phyloP scores from a whole-genome alignment of 371 early-diverging fungal species.

The Mucor sp. region DNA sequence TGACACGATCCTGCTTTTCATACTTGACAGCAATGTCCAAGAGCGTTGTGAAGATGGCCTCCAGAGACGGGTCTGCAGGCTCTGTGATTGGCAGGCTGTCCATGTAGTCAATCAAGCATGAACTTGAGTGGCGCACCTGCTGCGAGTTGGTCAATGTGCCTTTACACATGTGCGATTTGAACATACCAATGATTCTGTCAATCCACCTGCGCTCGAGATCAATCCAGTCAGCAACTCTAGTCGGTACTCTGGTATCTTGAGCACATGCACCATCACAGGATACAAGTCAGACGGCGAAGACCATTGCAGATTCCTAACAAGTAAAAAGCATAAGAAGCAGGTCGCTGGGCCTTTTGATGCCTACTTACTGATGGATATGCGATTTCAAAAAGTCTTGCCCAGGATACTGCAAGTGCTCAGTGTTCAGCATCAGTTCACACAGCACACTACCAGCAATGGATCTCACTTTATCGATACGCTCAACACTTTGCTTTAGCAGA shows the following conservation, averaged over 20 bases:
- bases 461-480: conserved; percentile 82
- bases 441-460: conserved; percentile 66
- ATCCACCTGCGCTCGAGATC: conserved; percentile 77
- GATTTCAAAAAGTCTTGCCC: conserved; percentile 25
- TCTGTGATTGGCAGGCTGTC: conserved; percentile 35
- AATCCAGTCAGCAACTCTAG: conserved; percentile 67
- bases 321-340: conserved; percentile 6
- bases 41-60: conserved; percentile 40
- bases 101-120: conserved; percentile 65
- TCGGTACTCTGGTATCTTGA: conserved; percentile 60
- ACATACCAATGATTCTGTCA: conserved; percentile 77
- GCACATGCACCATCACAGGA: conserved; percentile 59
- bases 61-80: conserved; percentile 17
- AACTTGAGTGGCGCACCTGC: conserved; percentile 73
- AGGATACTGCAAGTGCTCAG: conserved; percentile 20
- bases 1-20: conserved; percentile 64
- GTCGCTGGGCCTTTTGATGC: too few relatives aligned
- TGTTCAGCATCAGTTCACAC: conserved; percentile 35
- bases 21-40: conserved; percentile 47
- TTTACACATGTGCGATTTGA: neutral
- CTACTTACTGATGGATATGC: conserved; percentile 16
- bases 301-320: conserved; percentile 64
- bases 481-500: conserved; percentile 74
- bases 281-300: conserved; percentile 67
- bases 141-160: neutral